Evolutionary conservation across 2,329 filamentous ascomycete genomes (phyloP), one percentile per base, ranked within the genome.

Genomic region (Pezicula carpinea): DNA sequence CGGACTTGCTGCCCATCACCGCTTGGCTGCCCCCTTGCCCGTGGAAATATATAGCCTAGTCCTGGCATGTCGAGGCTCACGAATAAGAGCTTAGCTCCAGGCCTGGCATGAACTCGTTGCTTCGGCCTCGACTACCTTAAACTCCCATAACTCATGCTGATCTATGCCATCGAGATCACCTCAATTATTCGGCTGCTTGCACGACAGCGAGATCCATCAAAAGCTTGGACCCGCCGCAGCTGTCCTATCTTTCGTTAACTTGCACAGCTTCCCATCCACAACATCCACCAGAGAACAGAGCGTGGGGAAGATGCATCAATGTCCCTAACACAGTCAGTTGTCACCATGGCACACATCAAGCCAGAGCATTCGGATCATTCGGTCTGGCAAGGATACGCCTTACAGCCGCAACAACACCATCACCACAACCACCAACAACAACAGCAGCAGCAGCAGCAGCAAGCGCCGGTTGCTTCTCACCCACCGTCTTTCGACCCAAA

Each of bases 321-420:
- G 60, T 61, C 60, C 55, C 47, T 53, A 32, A 63, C 60, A 51
- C 57, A 59, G 31, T 57, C 55, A 53, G 39, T 29, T 29, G 26
- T 61, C 53, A 61, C 60, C 52, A 63, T 62, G 60, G 58, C 60
- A 45, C 54, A 58, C 52, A 51, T 59, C 46, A 61, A 62, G 60
- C 59, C 59, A 60, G 59, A 61, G 55, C 58, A 62, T 44, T 50
- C 56, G 42, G 55, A 61, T 43, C 52, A 52, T 49, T 57, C 59
- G 34, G 49, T 61, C 49, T 63, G 60, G 60, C 60, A 61, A 54
- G 53, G 59, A 51, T 62, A 62, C 51, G 54, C 53, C 40, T 53
- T 60, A 19, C 59, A 61, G 48, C 44, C 55, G 39, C 56, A 56
- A 22, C 41, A 29, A 3, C 26, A 29, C 3, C 26, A 29, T 8